A percentile compares a stretch with the other conserved stretches of the same genome.
These are phyloP conservation scores for Bjerkandera adusta DNA, from an alignment of 1,284 basidiomycete species.

Conservation along the genomic window DNA sequence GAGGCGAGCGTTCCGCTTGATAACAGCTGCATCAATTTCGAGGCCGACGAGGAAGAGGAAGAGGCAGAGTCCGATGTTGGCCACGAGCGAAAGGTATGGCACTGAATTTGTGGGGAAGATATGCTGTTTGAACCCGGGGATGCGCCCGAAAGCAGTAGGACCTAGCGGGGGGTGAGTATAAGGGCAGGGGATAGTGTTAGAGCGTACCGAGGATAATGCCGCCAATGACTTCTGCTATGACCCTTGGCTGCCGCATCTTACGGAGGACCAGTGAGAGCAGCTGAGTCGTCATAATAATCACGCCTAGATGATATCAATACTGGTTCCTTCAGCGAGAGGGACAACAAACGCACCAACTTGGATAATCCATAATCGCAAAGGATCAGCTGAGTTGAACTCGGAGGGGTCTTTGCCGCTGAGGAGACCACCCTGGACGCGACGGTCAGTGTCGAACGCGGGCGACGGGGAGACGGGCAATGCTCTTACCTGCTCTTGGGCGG, in stretches of 20 bases:
- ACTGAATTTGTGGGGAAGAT: conserved; percentile 78
- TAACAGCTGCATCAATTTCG: conserved; percentile 81
- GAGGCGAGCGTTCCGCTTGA: conserved; percentile 74
- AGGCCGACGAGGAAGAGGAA: conserved; percentile 92
- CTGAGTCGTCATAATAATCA: conserved; percentile 82
- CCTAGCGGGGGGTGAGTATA: conserved; percentile 32
- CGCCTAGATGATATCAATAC: conserved; percentile 37
- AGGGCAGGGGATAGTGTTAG: not conserved
- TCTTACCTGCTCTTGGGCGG: conserved; percentile 28
- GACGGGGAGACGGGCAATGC: not conserved
- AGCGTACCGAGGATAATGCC: conserved; percentile 81
- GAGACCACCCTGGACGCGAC: conserved; percentile 56
- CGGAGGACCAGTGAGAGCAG: conserved; percentile 68
- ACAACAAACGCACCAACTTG: conserved; percentile 65
- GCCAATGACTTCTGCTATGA: conserved; percentile 85
- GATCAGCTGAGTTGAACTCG: conserved; percentile 61
- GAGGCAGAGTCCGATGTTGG: conserved; percentile 92
- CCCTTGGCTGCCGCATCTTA: conserved; percentile 82
- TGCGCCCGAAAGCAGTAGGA: conserved; percentile 75
- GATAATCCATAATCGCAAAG: conserved; percentile 87
- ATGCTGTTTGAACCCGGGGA: conserved; percentile 78
- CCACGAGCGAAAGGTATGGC: conserved; percentile 82
- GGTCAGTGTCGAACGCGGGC: not conserved
- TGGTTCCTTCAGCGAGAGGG: not conserved
- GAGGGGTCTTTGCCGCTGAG: conserved; percentile 74